phyloP scores from a whole-genome alignment of 148 eudicot species.

The Amaranthus cruentus region DNA sequence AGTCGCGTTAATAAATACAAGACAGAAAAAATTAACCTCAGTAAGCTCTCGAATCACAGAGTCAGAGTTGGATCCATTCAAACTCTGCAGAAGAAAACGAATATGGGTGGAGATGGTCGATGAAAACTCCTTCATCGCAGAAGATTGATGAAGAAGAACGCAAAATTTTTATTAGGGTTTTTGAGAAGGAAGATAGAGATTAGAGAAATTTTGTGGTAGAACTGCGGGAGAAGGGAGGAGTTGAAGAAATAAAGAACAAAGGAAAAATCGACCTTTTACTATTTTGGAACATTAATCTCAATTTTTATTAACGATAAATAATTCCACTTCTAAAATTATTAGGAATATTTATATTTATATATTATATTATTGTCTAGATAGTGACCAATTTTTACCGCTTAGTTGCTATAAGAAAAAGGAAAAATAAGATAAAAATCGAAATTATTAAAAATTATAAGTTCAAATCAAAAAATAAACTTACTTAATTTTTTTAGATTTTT shows the following conservation, averaged over 20 bases:
- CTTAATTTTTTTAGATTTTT: too few species aligned
- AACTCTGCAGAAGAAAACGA: constrained; percentile 49
- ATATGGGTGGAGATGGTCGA: constrained; percentile 46
- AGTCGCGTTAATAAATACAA: neutral
- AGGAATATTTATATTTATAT: too few species aligned
- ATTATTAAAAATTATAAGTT: too few species aligned
- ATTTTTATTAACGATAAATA: too few species aligned
- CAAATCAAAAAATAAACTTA: too few species aligned
- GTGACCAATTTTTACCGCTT: too few species aligned
- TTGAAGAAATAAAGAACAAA: neutral
- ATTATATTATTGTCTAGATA: too few species aligned
- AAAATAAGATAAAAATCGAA: too few species aligned
- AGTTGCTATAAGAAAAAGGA: too few species aligned
- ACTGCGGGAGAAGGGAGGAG: constrained; percentile 12
- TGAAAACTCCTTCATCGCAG: constrained; percentile 51
- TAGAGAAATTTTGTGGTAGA: neutral
- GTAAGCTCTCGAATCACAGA: constrained; percentile 53
- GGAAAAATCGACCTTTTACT: neutral
- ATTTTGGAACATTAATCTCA: too few species aligned
- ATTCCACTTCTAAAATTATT: too few species aligned
- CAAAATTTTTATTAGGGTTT: constrained; percentile 28
- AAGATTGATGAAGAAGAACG: neutral
- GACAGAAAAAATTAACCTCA: constrained; percentile 28
- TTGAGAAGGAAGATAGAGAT: neutral
- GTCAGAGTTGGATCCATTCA: constrained; percentile 68